These are phyloP conservation scores for Hylodesmum podocarpum DNA, from an alignment of 306 rosid genomes.

Conservation along the genomic window DNA sequence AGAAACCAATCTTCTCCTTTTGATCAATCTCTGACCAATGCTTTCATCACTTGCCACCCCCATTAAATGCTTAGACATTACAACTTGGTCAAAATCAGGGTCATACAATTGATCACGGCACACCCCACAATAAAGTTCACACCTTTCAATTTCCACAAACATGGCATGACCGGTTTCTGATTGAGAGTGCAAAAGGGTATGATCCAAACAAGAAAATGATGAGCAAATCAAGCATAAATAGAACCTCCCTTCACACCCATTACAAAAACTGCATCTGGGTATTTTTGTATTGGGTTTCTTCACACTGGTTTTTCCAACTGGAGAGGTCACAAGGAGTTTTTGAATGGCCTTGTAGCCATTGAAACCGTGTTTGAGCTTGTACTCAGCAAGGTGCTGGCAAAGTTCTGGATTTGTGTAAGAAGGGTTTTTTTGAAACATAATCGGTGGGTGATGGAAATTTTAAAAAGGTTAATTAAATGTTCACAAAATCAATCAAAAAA, in stretches of 20 bases:
- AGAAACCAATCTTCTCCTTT: constrained; percentile 67
- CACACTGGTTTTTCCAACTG: constrained; percentile 62
- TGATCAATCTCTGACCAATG: constrained; percentile 74
- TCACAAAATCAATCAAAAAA: constrained; percentile 1
- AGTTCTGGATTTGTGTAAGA: constrained; percentile 68
- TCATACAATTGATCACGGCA: constrained; percentile 90
- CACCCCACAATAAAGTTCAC: constrained; percentile 76
- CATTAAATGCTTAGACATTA: constrained; percentile 67
- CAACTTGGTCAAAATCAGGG: constrained; percentile 78
- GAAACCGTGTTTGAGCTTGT: constrained; percentile 73
- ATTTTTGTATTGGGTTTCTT: constrained; percentile 45
- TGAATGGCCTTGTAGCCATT: constrained; percentile 72
- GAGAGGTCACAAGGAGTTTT: constrained; percentile 57
- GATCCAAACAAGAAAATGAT: constrained; percentile 65
- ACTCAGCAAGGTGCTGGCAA: constrained; percentile 76
- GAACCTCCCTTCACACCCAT: constrained; percentile 63
- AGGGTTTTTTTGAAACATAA: constrained; percentile 62
- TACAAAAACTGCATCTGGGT: constrained; percentile 75
- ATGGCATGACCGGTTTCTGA: constrained; percentile 56
- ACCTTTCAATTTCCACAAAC: constrained; percentile 78
- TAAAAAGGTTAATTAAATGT: constrained; percentile 30
- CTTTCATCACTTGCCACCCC: constrained; percentile 46
- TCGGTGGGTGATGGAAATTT: not conserved
- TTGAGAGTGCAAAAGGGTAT: constrained; percentile 54
- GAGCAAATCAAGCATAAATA: constrained; percentile 77